Conservation (phyloP, 163 green algal genomes). For the Chlamydomonas reinhardtii region DNA sequence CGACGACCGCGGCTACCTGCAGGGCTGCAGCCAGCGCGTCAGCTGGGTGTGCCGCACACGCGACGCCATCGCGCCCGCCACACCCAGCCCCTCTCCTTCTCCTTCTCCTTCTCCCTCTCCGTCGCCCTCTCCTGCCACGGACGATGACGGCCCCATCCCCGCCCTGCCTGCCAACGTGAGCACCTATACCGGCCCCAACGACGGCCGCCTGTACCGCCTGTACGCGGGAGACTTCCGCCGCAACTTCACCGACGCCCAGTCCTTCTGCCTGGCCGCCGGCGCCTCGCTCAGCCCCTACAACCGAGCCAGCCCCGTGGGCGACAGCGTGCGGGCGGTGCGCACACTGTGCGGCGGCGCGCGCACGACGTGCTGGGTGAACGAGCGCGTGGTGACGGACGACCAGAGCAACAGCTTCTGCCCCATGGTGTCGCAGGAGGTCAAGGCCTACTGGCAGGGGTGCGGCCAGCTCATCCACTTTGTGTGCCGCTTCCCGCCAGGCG, state of each 20-base stretch:
- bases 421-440: neutral
- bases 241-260: neutral
- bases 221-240: neutral
- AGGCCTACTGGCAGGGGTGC: neutral
- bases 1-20: neutral
- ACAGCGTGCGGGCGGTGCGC: neutral
- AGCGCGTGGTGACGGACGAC: neutral
- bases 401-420: neutral
- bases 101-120: too few relatives aligned
- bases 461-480: neutral
- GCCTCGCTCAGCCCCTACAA: neutral
- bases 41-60: neutral
- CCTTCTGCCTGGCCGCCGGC: neutral
- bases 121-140: too few relatives aligned
- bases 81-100: too few relatives aligned
- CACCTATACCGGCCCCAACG: neutral
- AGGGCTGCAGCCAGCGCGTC: neutral
- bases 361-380: neutral
- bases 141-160: too few relatives aligned
- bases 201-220: neutral
- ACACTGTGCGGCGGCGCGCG: neutral
- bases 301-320: too few relatives aligned
- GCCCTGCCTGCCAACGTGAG: neutral
- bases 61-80: neutral
- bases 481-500: neutral